Base-by-base conservation (phyloP, 129 eudicot genomes). In the Saussurea involucrata region DNA sequence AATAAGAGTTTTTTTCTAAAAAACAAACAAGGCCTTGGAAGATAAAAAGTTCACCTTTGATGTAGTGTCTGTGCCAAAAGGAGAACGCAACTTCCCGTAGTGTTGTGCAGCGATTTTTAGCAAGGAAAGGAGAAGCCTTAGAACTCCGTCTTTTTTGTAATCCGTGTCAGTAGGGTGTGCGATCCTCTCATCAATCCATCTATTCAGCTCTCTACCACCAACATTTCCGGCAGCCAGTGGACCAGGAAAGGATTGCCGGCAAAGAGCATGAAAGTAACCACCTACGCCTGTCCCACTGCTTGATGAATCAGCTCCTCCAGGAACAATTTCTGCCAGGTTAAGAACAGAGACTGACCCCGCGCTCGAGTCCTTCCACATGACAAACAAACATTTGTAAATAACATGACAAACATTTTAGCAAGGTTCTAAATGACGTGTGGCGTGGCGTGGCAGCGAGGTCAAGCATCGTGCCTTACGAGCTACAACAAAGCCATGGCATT, bases 1-100 rank as follows among this genome's bases (percentile, higher is more conserved):
- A n/a, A n/a, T n/a, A n/a, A n/a, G n/a, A n/a, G n/a, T n/a, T n/a
- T n/a, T n/a, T n/a, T 42, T 42, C 17, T 42, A 27, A 31, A 31
- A 31, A 31, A 31, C 3, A 31, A 37, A 8, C 46, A 37, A 37
- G 8, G 46, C 46, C 25, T 58, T 73, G n/a, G 5, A 24, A 49
- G 22, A 76, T 20, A 31, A 55, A 18, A 28, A 63, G 60, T 29
- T 46, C 82, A 95, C 99, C 96, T 85, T 91, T 69, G 84, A 68
- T 13, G 80, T 83, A 33, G 92, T 65, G 46, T 95, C 97, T 0
- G 96, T 82, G 80, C 99, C 99, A 76, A 83, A 90, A 71, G 96
- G 93, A 76, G 97, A 92, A 68, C 99, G 99, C 17, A 95, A 88
- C 84, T 91, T 95, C 55, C 99, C 99, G 49, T 95, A 89, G 79